These are phyloP conservation scores for Sclerotinia nivalis DNA, from an alignment of 2,329 filamentous ascomycete species.

Conservation along the genomic window DNA sequence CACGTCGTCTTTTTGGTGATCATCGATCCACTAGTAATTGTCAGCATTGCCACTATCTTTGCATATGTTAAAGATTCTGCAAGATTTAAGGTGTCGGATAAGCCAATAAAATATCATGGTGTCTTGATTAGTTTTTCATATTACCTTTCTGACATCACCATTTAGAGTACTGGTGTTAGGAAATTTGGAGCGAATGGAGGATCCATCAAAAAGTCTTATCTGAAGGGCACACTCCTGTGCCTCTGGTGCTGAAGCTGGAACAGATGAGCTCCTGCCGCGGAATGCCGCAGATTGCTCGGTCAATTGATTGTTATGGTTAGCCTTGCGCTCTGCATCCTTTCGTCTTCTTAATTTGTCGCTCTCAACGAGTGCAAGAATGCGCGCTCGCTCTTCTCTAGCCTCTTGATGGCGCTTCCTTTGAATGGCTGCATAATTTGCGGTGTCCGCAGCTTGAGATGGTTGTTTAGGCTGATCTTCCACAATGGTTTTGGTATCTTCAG, in stretches of 20 bases:
- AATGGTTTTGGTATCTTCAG: neutral
- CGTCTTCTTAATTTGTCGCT: conserved; percentile 71
- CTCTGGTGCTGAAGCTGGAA: conserved; percentile 12
- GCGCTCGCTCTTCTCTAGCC: conserved; percentile 65
- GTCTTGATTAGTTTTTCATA: neutral
- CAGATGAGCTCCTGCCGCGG: conserved; percentile 19
- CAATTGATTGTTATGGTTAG: conserved; percentile 38
- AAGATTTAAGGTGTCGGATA: neutral
- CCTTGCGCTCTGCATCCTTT: conserved; percentile 53
- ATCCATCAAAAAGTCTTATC: conserved; percentile 81
- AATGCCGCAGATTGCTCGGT: neutral
- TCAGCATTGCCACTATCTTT: conserved; percentile 8
- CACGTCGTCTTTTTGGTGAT: conserved; percentile 55
- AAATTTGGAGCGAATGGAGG: conserved; percentile 74
- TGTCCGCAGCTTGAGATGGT: conserved; percentile 38
- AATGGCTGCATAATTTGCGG: conserved; percentile 53
- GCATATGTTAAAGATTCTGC: neutral
- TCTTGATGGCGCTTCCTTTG: conserved; percentile 64
- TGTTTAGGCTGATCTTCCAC: neutral
- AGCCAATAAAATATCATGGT: neutral
- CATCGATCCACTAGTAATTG: conserved; percentile 65
- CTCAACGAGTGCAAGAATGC: conserved; percentile 74
- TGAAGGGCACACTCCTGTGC: conserved; percentile 62
- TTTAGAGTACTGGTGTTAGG: conserved; percentile 61
- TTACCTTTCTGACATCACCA: conserved; percentile 60